Evolutionary conservation across 129 eudicot species (phyloP).

Genomic region (Flaveria trinervia): DNA sequence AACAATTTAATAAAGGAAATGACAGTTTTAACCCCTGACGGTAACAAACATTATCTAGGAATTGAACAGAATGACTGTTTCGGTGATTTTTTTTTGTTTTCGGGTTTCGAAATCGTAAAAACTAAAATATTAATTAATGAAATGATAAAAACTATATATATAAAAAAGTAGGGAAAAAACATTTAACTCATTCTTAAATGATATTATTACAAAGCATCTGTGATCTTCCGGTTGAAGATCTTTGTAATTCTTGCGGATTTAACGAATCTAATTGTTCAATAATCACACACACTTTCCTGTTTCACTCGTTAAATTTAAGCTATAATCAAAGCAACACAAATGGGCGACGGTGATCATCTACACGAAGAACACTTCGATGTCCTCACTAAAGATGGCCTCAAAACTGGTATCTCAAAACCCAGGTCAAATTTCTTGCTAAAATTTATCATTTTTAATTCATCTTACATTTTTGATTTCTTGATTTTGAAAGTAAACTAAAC

Average conservation of each 20-base stretch:
- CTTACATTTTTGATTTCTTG: neutral
- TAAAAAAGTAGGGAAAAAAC: too few species aligned
- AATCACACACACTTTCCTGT: neutral
- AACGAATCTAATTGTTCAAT: neutral
- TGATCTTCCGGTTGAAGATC: neutral
- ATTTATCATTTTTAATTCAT: neutral
- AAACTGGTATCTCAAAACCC: slow-evolving; percentile 76
- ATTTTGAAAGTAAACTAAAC: neutral
- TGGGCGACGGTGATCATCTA: slow-evolving; percentile 23
- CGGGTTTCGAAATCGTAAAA: too few species aligned
- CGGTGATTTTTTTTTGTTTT: too few species aligned
- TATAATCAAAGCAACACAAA: neutral
- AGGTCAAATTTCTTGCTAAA: slow-evolving; percentile 42
- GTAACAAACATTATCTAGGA: too few species aligned
- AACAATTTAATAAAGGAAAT: too few species aligned
- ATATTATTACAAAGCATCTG: neutral
- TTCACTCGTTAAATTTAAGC: neutral
- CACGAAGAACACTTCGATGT: slow-evolving; percentile 62
- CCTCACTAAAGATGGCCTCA: slow-evolving; percentile 68
- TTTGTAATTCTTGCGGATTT: neutral
- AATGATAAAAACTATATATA: too few species aligned
- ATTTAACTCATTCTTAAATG: too few species aligned
- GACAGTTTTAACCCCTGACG: too few species aligned
- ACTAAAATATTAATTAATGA: too few species aligned
- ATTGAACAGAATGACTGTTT: too few species aligned